Percentiles rank a stretch among this genome's conserved stretches.
These are phyloP conservation scores for Colletotrichum falcatum DNA, from an alignment of 2,329 filamentous ascomycete genomes.

Conservation along the genomic window DNA sequence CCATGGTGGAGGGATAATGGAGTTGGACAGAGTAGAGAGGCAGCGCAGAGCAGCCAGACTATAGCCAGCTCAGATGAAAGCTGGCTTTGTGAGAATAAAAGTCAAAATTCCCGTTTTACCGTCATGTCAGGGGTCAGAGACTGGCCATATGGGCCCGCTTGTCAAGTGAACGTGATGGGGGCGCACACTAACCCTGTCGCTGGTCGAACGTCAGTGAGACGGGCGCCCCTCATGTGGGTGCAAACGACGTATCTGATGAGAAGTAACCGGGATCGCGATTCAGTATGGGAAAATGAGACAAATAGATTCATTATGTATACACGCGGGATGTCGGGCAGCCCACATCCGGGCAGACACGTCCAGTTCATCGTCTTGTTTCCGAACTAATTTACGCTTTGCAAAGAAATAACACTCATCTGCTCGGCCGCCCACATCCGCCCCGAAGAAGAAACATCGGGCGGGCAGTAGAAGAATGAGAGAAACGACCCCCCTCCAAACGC, in stretches of 20 bases:
- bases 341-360: neutral
- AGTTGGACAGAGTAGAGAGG: neutral
- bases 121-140: too few species aligned
- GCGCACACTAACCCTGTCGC: neutral
- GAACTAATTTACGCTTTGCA: slow-evolving; percentile 12
- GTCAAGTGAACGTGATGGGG: neutral
- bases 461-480: neutral
- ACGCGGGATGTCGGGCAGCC: neutral
- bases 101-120: neutral
- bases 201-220: neutral
- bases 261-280: neutral
- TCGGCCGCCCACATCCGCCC: neutral
- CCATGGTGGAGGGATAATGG: neutral
- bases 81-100: slow-evolving; percentile 13
- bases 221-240: neutral
- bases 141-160: neutral
- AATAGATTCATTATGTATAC: slow-evolving; percentile 5
- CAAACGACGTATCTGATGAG: neutral
- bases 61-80: slow-evolving; percentile 9
- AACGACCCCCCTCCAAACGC: slow-evolving; percentile 2
- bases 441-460: neutral
- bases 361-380: neutral
- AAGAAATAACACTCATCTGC: neutral
- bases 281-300: neutral
- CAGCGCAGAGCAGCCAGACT: slow-evolving; percentile 2